Evolutionary conservation across 2,329 filamentous ascomycete genomes (phyloP).

Genomic region (Aspergillus phoenicis): DNA sequence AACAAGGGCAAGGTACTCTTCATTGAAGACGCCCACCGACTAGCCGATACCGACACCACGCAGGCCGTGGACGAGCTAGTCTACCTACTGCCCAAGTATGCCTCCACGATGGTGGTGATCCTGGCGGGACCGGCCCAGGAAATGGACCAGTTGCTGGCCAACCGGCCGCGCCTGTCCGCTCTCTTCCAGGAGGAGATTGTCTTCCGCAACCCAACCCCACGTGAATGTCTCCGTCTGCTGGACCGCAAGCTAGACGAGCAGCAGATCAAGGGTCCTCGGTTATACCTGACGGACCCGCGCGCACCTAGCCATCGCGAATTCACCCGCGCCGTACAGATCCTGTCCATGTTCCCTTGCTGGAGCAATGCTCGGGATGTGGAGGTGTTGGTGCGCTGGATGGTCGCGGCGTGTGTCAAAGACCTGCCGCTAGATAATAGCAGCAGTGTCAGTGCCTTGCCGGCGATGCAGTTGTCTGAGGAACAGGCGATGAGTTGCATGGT

Average conservation of each 20-base stretch:
- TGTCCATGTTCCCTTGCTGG: slow-evolving; percentile 27
- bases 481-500: slow-evolving; percentile 26
- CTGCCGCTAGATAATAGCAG: slow-evolving; percentile 17
- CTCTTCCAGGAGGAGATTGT: slow-evolving; percentile 25
- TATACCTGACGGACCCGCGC: slow-evolving; percentile 20
- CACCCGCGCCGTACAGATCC: slow-evolving; percentile 24
- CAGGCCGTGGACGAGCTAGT: slow-evolving; percentile 21
- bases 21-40: slow-evolving; percentile 23
- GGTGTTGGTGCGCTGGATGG: slow-evolving; percentile 23
- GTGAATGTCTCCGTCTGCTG: slow-evolving; percentile 23
- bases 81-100: slow-evolving; percentile 20
- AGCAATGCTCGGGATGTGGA: slow-evolving; percentile 24
- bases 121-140: slow-evolving; percentile 21
- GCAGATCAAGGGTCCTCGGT: slow-evolving; percentile 14
- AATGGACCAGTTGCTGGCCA: slow-evolving; percentile 23
- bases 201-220: slow-evolving; percentile 24
- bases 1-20: slow-evolving; percentile 22
- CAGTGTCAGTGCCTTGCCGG: neutral
- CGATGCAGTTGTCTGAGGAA: slow-evolving; percentile 19
- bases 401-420: slow-evolving; percentile 17
- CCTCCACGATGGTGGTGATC: slow-evolving; percentile 21
- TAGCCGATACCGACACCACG: slow-evolving; percentile 17
- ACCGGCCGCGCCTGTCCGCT: slow-evolving; percentile 20
- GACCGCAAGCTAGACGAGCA: slow-evolving; percentile 22
- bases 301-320: slow-evolving; percentile 21